Conservation (phyloP, 2,329 filamentous ascomycete species). For the Macrophomina pseudophaseolina region DNA sequence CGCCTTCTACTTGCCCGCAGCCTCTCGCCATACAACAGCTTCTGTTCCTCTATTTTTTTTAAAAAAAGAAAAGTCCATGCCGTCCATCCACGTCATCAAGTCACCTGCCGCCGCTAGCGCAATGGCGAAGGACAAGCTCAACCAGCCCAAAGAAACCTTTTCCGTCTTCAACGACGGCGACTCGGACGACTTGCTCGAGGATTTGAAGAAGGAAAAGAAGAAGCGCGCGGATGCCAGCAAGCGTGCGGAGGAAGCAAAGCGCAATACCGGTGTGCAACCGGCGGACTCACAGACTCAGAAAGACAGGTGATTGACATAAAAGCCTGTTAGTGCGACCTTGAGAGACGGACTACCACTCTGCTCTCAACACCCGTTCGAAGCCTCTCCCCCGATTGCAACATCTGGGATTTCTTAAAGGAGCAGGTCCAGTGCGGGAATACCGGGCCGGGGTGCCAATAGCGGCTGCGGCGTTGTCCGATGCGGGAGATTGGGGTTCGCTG, state of each 20-base stretch:
- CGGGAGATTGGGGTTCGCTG: not conserved
- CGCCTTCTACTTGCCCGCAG: not conserved
- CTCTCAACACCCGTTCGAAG: not conserved
- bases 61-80: not conserved
- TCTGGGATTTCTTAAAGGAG: not conserved
- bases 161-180: constrained; percentile 24
- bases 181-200: constrained; percentile 19
- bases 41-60: too few species aligned
- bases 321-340: not conserved
- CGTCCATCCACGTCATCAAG: constrained; percentile 23
- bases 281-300: not conserved
- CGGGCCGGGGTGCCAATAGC: not conserved
- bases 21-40: not conserved
- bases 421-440: not conserved
- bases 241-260: not conserved
- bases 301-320: not conserved
- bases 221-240: not conserved
- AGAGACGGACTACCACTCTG: not conserved
- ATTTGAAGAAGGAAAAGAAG: constrained; percentile 20
- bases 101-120: not conserved
- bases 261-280: constrained; percentile 5
- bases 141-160: constrained; percentile 22
- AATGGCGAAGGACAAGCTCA: constrained; percentile 21
- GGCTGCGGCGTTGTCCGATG: not conserved
- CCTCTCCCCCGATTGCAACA: not conserved